Evolutionary conservation across 2,329 filamentous ascomycete genomes (phyloP).

Genomic region (Botrytis elliptica): DNA sequence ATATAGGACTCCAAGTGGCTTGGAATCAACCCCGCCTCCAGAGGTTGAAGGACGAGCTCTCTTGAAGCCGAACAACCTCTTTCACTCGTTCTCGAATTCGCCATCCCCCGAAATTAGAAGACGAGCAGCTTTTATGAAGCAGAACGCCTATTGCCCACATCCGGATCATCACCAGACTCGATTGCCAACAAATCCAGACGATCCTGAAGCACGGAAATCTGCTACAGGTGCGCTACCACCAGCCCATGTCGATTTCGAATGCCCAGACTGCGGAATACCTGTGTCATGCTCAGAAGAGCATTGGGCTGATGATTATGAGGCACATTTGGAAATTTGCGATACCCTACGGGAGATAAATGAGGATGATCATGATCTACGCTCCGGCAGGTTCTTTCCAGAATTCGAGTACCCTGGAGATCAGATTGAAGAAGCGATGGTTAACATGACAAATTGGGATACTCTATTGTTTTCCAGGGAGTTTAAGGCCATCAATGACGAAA

Average conservation of each 20-base stretch:
- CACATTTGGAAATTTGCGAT: constrained; percentile 89
- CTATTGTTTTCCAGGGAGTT: constrained; percentile 92
- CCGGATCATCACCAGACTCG: constrained; percentile 79
- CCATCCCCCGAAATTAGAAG: constrained; percentile 84
- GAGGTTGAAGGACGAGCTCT: constrained; percentile 34
- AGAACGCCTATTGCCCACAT: constrained; percentile 92
- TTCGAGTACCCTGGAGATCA: constrained; percentile 88
- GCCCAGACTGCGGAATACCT: constrained; percentile 91
- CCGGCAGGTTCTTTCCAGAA: constrained; percentile 88
- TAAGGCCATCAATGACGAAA: constrained; percentile 84
- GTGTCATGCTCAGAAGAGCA: constrained; percentile 93
- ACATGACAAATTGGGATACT: constrained; percentile 99
- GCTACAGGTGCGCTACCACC: constrained; percentile 60
- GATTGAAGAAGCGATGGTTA: constrained; percentile 88
- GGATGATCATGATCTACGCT: constrained; percentile 92
- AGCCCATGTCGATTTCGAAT: constrained; percentile 87
- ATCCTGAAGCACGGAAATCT: constrained; percentile 60
- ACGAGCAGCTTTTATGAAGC: constrained; percentile 85
- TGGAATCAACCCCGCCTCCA: constrained; percentile 28
- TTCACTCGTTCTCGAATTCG: constrained; percentile 87
- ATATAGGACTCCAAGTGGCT: constrained; percentile 29
- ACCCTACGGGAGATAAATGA: constrained; percentile 91
- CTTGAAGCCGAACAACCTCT: constrained; percentile 70
- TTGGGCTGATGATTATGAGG: constrained; percentile 94
- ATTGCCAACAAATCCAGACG: constrained; percentile 61